Base-by-base conservation (phyloP, 2,329 filamentous ascomycete species). In the Hymenoscyphus repandus region DNA sequence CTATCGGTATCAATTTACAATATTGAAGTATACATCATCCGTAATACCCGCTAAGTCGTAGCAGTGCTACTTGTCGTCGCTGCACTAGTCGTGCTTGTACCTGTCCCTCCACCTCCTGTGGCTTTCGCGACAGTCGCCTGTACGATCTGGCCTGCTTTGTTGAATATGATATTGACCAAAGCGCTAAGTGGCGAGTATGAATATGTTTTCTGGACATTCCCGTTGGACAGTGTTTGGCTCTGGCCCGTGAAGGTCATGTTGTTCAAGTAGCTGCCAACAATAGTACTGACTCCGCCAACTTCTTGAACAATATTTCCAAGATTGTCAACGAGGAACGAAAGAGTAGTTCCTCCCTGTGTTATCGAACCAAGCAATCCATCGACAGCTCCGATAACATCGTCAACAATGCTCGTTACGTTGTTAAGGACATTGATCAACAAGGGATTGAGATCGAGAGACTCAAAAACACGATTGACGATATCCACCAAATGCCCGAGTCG, bases 221-320 rank as follows among this genome's bases (percentile, higher is more conserved):
- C 69, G 32, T 66, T 67, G 1, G 60, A 59, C 5, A 72, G 56
- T n/a, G 63, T 57, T 47, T 53, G n/a, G 2, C 33, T 46, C 5
- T 58, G 41, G 33, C 63, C 58, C 43, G 73, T 73, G 52, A 70
- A 68, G 5, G 78, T 83, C 79, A 84, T 83, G 65, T 82, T 82
- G 50, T 69, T 68, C 58, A 73, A 61, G 63, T 73, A 83, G 59
- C 80, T 77, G 45, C 80, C 80, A 6, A 83, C 77, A 52, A 83
- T 81, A 17, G 67, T 69, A 50, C 71, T 74, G 1, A 79, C 66
- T 18, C 74, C 75, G 1, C 70, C 70, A 0, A 81, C 77, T 58
- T 82, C 74, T 59, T 82, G 78, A 1, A 83, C 77, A 54, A 83
- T 82, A 57, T 83, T 82, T 33, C 80, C 80, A 2, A 83, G 69